Base-by-base conservation (phyloP, 257 asterid genomes). In the Nyctanthes arbortristis region DNA sequence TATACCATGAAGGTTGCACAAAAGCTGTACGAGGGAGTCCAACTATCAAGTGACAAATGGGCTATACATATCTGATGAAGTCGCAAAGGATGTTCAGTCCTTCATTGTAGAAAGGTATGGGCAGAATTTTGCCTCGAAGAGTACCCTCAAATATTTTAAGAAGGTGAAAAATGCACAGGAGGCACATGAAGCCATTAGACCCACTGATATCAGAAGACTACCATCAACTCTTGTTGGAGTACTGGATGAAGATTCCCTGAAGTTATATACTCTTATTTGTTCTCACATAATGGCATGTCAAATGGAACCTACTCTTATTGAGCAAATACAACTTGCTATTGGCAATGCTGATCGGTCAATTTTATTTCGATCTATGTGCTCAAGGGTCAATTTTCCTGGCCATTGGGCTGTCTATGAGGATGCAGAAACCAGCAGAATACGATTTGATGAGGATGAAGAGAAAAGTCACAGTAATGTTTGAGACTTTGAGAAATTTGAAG, bases 131-230 rank as follows among this genome's bases (percentile, higher is more conserved):
- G 90, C 95, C 55, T 47, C 95, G 35, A 85, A 78, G 75, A 74
- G 52, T 61, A 55, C 86, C 33, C 94, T 96, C 33, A 91, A 85
- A 76, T 87, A 83, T 76, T 89, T 84, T 77, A 93, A 89, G 74
- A 93, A 86, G 85, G 96, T 91, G 40, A 91, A 89, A 72, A 93
- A 91, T 76, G 93, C 96, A 68, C 97, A 91, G 82, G 98, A 93
- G 80, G 97, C 98, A 77, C 97, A 93, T 79, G 97, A 93, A 83
- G 97, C 98, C 73, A 89, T 93, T 77, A 84, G 99, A 71, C 97
- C 97, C 77, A 93, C 99, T 70, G 83, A 87, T 80, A 87, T 93
- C 68, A 70, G 85, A 24, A 86, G 89, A 75, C 68, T 87, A 65
- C 99, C 99, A 22, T 84, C 95, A 34, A 72, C 45, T 71, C 96